Percentiles rank a stretch among this genome's conserved stretches.
Evolutionary conservation across 768 basidiomycete genomes (phyloP).

Genomic region (Termitomyces sp.): DNA sequence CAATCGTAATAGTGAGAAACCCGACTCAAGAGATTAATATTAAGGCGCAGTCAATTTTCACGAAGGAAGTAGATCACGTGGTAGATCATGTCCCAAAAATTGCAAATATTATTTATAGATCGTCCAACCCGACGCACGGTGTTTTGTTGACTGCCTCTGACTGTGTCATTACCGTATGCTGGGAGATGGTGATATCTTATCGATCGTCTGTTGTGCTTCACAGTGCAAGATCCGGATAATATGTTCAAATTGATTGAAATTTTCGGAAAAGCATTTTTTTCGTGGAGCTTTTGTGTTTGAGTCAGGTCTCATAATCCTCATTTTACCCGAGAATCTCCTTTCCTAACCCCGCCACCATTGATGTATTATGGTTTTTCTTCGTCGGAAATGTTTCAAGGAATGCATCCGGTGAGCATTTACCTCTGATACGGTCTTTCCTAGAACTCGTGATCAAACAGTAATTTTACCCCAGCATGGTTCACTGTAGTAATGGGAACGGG

Average conservation of each 20-base stretch:
- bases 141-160: no score
- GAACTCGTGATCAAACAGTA: slow-evolving; percentile 6
- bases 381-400: slow-evolving; percentile 26
- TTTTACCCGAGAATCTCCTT: background rate
- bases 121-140: no score
- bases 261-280: background rate
- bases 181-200: no score
- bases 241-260: background rate
- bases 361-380: slow-evolving; percentile 10
- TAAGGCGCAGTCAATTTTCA: no score
- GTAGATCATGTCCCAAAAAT: no score
- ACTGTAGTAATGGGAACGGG: slow-evolving; percentile 55
- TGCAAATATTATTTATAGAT: no score
- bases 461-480: slow-evolving; percentile 56
- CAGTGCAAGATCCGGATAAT: no score
- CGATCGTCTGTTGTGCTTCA: no score
- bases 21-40: no score
- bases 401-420: slow-evolving; percentile 25
- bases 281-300: background rate
- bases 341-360: background rate
- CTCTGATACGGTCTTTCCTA: background rate
- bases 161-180: no score
- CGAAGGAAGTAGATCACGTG: no score
- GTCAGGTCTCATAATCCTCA: background rate
- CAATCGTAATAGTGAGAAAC: no score